Percentiles rank a stretch among this genome's conserved stretches.
Evolutionary conservation across 768 basidiomycete genomes (phyloP).

Genomic region (Baorangia bicolor): DNA sequence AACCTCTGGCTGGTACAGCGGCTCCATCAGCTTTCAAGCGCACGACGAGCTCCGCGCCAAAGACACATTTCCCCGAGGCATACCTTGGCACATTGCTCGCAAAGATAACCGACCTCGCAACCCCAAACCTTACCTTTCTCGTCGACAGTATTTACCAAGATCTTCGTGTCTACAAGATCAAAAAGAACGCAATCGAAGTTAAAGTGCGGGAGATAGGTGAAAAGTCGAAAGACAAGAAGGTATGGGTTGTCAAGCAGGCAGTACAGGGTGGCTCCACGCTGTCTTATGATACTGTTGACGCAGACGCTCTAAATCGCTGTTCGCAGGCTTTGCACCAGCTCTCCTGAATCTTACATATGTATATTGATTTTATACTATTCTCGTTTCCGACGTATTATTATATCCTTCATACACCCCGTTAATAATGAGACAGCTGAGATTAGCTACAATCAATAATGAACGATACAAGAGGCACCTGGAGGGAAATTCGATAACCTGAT

Average conservation of each 20-base stretch:
- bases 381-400: constrained; percentile 5
- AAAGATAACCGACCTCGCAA: constrained; percentile 61
- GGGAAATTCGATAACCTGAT: neutral
- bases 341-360: constrained; percentile 2
- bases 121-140: constrained; percentile 61
- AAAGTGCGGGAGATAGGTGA: constrained; percentile 76
- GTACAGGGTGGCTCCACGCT: constrained; percentile 5
- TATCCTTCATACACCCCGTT: constrained; percentile 2
- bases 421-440: constrained; percentile 1
- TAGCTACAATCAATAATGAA: neutral
- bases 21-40: constrained; percentile 28
- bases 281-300: neutral
- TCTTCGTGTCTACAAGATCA: constrained; percentile 65
- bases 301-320: neutral
- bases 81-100: constrained; percentile 59
- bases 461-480: neutral
- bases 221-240: constrained; percentile 69
- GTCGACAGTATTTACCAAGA: constrained; percentile 74
- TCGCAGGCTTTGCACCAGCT: constrained; percentile 9
- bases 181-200: constrained; percentile 81
- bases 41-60: constrained; percentile 36
- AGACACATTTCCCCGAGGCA: constrained; percentile 65
- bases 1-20: constrained; percentile 16
- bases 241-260: constrained; percentile 64
- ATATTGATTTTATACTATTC: constrained; percentile 1